phyloP scores from a whole-genome alignment of 768 basidiomycete species.

The Lentinus tigrinus region DNA sequence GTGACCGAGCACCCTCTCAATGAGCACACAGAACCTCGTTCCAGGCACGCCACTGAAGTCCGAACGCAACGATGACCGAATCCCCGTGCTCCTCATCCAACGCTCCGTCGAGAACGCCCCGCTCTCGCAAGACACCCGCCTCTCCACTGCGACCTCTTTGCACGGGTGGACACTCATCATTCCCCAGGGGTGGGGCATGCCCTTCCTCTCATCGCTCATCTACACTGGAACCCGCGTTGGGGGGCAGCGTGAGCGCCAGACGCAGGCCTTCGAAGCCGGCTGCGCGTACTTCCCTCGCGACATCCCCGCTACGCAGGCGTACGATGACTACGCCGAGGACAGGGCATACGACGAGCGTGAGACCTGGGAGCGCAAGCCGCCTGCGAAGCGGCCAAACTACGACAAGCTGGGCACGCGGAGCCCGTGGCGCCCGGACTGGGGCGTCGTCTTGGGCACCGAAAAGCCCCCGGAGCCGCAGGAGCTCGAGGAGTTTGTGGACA shows the following conservation, averaged over 20 bases:
- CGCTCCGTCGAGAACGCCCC: slow-evolving; percentile 56
- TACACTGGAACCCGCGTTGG: slow-evolving; percentile 83
- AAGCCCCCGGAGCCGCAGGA: not conserved
- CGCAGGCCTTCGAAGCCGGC: slow-evolving; percentile 83
- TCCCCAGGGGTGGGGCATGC: slow-evolving; percentile 88
- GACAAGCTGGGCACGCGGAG: slow-evolving; percentile 59
- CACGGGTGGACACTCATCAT: slow-evolving; percentile 89
- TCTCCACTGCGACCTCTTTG: slow-evolving; percentile 32
- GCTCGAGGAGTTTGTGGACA: slow-evolving; percentile 43
- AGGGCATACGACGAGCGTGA: slow-evolving; percentile 53
- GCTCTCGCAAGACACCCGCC: slow-evolving; percentile 16
- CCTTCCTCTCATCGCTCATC: slow-evolving; percentile 80
- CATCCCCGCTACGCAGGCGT: slow-evolving; percentile 60
- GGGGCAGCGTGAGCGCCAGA: slow-evolving; percentile 80
- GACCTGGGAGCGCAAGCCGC: slow-evolving; percentile 79
- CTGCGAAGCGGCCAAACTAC: slow-evolving; percentile 82
- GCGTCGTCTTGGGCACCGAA: slow-evolving; percentile 55
- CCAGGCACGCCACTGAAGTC: slow-evolving; percentile 76
- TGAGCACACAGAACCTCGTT: slow-evolving; percentile 53
- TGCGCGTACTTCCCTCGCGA: slow-evolving; percentile 78
- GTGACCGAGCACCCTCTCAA: not conserved
- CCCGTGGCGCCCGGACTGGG: slow-evolving; percentile 82
- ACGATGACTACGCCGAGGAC: slow-evolving; percentile 45
- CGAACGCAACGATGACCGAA: slow-evolving; percentile 71
- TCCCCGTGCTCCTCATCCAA: slow-evolving; percentile 84